Evolutionary conservation across 2,329 filamentous ascomycete species (phyloP), one percentile per base, ranked within the genome.

Genomic region (Paracorniculantispora psalliotae): DNA sequence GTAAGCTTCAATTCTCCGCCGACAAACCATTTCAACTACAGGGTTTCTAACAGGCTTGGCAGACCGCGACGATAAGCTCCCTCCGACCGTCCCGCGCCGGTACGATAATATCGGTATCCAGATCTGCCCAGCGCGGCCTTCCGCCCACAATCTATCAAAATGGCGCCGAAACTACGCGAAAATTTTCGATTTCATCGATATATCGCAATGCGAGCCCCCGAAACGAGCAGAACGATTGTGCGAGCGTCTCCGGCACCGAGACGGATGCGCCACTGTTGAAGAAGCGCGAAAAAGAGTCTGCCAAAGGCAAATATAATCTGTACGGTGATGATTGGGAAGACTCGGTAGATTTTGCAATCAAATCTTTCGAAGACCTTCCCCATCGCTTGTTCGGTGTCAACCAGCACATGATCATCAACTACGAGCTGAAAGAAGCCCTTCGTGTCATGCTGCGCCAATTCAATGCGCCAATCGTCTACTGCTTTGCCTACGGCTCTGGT

Each of bases 401-500:
- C 67, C 94, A 99, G 73, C 90, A 97, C 75, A 96, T 97, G 80
- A 81, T 91, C 61, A 96, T 97, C 69, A 96, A 97, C 70, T 87
- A 91, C 69, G 92, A 97, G 71, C 94, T 97, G 73, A 97, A 96
- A 69, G 90, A 97, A 73, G 88, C 88, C 13, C 75, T 99, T 67
- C 86, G 92, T 57, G 85, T 92, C 67, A 90, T 97, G 63, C 79
- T 97, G 23, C 94, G 92, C 84, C 85, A 96, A 68, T 97, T 99
- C 73, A 83, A 88, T 54, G 93, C 94, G 0, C 93, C 94, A 0
- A 96, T 99, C 65, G 86, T 92, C 59, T 97, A 97, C 77, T 93
- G 92, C 15, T 96, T 99, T 72, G 94, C 94, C 1, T 99, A 99
- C 70, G 94, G 94, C 23, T 97, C 93, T 6, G 94, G 94, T 4